Conservation (phyloP, 805 yeast species). For the Metschnikowia gelsemii region DNA sequence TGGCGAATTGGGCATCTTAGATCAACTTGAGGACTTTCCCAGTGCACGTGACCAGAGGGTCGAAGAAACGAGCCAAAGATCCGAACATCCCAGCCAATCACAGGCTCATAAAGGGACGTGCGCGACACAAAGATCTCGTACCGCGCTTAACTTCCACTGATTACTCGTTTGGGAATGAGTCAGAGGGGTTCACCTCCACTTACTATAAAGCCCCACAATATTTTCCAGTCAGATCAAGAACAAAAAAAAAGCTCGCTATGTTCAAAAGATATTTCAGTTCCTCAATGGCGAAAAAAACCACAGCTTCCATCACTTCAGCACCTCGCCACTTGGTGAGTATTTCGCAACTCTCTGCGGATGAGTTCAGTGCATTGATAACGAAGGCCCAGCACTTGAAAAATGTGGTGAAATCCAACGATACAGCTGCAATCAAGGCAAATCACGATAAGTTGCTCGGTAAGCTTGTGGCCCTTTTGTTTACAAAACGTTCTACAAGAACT, state of each 20-base stretch:
- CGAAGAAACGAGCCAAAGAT: too few relatives aligned
- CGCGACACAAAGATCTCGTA: slow-evolving; percentile 16
- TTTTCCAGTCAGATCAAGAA: not conserved
- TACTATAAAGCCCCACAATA: not conserved
- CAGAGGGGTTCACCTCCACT: slow-evolving; percentile 7
- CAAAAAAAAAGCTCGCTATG: slow-evolving; percentile 9
- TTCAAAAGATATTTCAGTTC: slow-evolving; percentile 16
- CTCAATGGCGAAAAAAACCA: slow-evolving; percentile 6
- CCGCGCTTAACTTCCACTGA: slow-evolving; percentile 19
- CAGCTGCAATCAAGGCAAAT: slow-evolving; percentile 31
- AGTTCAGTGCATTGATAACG: slow-evolving; percentile 66
- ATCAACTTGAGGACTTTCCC: not conserved
- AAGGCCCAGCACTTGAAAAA: slow-evolving; percentile 71
- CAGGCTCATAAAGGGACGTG: slow-evolving; percentile 13
- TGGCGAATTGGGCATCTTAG: too few relatives aligned
- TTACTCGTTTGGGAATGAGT: slow-evolving; percentile 21
- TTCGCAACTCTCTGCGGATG: slow-evolving; percentile 70
- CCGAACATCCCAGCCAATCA: not conserved
- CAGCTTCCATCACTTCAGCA: not conserved
- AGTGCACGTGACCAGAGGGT: slow-evolving; percentile 5
- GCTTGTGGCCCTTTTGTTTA: slow-evolving; percentile 78
- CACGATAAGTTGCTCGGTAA: slow-evolving; percentile 69
- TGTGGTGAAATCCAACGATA: slow-evolving; percentile 55
- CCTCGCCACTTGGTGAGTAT: slow-evolving; percentile 81
- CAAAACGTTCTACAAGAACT: slow-evolving; percentile 93